Evolutionary conservation across 2,329 filamentous ascomycete genomes (phyloP).

Genomic region (Diaporthe caulivora): DNA sequence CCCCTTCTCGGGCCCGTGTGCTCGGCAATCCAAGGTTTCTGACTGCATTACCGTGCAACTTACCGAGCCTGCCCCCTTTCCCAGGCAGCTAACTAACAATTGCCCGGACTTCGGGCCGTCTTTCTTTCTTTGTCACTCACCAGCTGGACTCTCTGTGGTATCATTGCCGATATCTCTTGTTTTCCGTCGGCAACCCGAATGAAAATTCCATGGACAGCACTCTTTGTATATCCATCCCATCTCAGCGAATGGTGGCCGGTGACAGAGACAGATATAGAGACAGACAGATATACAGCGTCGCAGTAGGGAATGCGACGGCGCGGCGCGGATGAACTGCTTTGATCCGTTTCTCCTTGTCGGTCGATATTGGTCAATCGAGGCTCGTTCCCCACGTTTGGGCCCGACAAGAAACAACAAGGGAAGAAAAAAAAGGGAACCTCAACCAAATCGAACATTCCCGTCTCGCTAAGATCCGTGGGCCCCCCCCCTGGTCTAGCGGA

Average conservation of each 20-base stretch:
- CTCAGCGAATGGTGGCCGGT: not conserved
- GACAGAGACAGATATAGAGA: not conserved
- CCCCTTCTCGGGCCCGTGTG: conserved; percentile 5
- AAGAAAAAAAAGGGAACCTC: conserved; percentile 28
- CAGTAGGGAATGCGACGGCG: not conserved
- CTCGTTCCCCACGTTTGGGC: not conserved
- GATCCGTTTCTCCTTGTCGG: not conserved
- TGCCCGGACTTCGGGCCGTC: conserved; percentile 25
- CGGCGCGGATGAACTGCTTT: not conserved
- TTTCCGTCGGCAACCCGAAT: not conserved
- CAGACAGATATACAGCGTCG: not conserved
- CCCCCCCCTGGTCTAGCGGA: conserved; percentile 31
- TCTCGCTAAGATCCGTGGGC: conserved; percentile 27
- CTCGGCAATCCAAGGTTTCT: conserved; percentile 23
- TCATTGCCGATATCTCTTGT: not conserved
- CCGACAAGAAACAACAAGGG: no score
- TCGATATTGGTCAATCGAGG: conserved; percentile 40
- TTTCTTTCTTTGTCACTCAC: not conserved
- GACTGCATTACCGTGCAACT: conserved; percentile 11
- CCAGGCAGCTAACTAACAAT: not conserved
- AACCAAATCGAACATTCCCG: conserved; percentile 34
- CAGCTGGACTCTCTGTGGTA: not conserved
- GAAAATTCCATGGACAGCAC: no score
- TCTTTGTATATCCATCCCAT: no score
- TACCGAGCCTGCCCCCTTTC: not conserved